Base-by-base conservation (phyloP, 257 asterid species). In the Phtheirospermum japonicum region DNA sequence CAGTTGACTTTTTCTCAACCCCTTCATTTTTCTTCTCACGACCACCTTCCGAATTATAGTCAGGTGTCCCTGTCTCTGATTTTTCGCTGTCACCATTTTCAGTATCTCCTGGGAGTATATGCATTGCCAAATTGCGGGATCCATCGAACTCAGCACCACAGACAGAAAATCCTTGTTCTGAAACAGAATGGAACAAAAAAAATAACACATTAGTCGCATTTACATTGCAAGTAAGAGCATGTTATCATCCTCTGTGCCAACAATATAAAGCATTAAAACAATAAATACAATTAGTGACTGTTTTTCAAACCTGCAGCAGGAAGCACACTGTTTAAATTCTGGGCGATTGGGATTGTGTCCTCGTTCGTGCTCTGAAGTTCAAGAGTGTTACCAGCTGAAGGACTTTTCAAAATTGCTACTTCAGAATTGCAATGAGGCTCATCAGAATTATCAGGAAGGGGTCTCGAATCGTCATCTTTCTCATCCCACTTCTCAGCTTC, bases 301-400 rank as follows among this genome's bases (percentile, higher is more conserved):
- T 37, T 19, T 39, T 49, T 48, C 61, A 16, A n/a, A 76, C 82
- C 76, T 79, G 67, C 72, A 71, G 61, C 36, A 50, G 55, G 62
- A 61, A 61, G 46, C 20, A 59, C 36, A 53, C 52, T 65, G 46
- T 72, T 43, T 0, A 16, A 43, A 58, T 61, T 69, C 40, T 42
- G 57, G 17, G 49, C 37, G 57, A 23, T 33, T 26, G 40, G 31
- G 57, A 32, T 59, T 2, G 23, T 65, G 75, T 63, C 73, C 16
- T 52, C 43, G 28, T 57, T 13, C 19, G 57, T 58, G 56, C 52
- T 52, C 37, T 40, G 70, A 42, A 2, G 26, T 18, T 49, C 55
- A 49, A 49, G 55, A 49, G 55, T 17, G 55, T 49, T 20, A 8
- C 30, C n/a, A 9, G 18, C 55, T 18, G 55, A 49, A 49, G 55